Evolutionary conservation across 169 alveolate species (phyloP).

Genomic region (Blepharisma undulans): DNA sequence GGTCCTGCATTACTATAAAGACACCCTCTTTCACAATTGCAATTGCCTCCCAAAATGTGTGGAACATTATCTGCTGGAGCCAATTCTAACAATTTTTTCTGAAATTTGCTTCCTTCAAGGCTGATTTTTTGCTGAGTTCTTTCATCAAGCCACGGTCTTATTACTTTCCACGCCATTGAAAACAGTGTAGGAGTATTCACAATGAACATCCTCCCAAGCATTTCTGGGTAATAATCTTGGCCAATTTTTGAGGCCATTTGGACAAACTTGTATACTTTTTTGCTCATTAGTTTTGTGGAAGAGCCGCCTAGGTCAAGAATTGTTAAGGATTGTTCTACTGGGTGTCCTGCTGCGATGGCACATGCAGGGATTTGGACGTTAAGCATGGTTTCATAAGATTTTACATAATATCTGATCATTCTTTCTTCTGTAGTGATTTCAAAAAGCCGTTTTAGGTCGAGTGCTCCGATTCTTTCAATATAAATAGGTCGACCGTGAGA

Average conservation of each 20-base stretch:
- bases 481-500: conserved; percentile 82
- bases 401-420: conserved; percentile 66
- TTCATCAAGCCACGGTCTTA: conserved; percentile 89
- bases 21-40: conserved; percentile 51
- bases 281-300: conserved; percentile 69
- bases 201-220: conserved; percentile 87
- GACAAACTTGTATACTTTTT: conserved; percentile 69
- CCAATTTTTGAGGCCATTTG: conserved; percentile 78
- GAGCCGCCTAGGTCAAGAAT: conserved; percentile 75
- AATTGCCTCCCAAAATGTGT: conserved; percentile 78
- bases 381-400: conserved; percentile 68
- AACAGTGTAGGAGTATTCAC: conserved; percentile 91
- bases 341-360: conserved; percentile 64
- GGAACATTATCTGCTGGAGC: conserved; percentile 78
- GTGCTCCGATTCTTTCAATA: conserved; percentile 72
- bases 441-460: conserved; percentile 62
- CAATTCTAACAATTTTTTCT: conserved; percentile 67
- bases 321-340: conserved; percentile 67
- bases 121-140: conserved; percentile 89
- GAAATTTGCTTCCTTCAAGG: conserved; percentile 76
- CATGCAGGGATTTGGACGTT: conserved; percentile 78
- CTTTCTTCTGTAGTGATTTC: conserved; percentile 70
- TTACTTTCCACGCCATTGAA: conserved; percentile 87
- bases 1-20: conserved; percentile 63
- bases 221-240: conserved; percentile 92